A percentile compares a stretch with the other conserved stretches of the same genome.
phyloP scores from a whole-genome alignment of 2,329 filamentous ascomycete species.

The Apiospora phragmitis region DNA sequence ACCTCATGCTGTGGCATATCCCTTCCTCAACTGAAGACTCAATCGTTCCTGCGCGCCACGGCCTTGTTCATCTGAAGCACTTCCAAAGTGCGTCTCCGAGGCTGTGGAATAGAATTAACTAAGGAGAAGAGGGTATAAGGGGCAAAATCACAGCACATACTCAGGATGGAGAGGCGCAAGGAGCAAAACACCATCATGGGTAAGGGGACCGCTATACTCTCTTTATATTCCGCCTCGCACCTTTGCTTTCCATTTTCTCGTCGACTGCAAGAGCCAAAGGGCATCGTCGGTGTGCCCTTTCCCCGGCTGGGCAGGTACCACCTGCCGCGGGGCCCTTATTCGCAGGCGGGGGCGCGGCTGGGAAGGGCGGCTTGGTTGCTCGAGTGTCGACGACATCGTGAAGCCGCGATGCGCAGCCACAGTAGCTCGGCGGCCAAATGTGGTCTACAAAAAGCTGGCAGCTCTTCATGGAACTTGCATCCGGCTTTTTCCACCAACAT shows the following conservation, averaged over 20 bases:
- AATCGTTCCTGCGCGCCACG: not conserved
- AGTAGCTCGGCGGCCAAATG: not conserved
- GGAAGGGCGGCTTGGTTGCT: not conserved
- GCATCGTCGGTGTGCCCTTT: not conserved
- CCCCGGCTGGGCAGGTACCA: too few relatives aligned
- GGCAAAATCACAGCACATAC: not conserved
- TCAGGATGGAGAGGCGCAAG: constrained; percentile 23
- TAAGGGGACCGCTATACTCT: constrained; percentile 18
- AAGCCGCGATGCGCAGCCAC: not conserved
- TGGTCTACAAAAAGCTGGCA: not conserved
- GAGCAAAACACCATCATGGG: constrained; percentile 29
- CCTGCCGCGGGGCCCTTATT: not conserved
- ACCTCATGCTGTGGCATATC: not conserved
- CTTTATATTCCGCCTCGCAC: not conserved
- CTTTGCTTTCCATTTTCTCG: rapidly evolving
- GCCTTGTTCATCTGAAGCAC: not conserved
- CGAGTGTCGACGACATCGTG: not conserved
- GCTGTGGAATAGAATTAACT: not conserved
- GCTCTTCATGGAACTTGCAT: not conserved
- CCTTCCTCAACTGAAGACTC: not conserved
- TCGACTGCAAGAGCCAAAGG: not conserved
- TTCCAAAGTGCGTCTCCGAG: not conserved
- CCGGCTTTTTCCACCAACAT: not conserved
- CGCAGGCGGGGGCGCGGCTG: not conserved
- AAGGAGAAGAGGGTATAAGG: not conserved